Evolutionary conservation across 1,284 basidiomycete species (phyloP), one percentile per base, ranked within the genome.

Genomic region (Ustilago xerochloae): DNA sequence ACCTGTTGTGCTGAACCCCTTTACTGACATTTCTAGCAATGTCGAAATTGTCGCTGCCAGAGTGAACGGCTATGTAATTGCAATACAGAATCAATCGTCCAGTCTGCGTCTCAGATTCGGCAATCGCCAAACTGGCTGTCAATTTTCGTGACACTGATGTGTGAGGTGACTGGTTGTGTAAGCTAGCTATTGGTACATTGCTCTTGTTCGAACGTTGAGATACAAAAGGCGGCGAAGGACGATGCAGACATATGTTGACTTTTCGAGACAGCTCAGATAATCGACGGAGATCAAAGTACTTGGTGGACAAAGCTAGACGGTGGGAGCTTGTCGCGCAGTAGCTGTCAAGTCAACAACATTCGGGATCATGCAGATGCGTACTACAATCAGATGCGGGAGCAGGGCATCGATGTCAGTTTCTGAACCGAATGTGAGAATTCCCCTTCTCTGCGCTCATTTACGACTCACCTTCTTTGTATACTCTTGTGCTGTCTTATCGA

Each of bases 401-500:
- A 29, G 1, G 8, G 8, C n/a, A 39, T 6, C 22, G 38, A 30
- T 15, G 26, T 29, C 22, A 39, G 26, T 7, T 2, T 29, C 3
- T 26, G 38, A 18, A 9, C 13, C 35, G 6, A n/a, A 3, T 30
- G 29, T 13, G 22, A 33, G 41, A 43, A 20, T 9, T n/a, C n/a
- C n/a, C n/a, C 36, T 13, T 26, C 16, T 1, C 22, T 5, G 33
- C 16, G 18, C n/a, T 35, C 6, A 2, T 28, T 20, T 6, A 18
- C 8, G 15, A 36, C 67, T 50, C 49, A 70, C 72, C 70, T 78
- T 79, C 38, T 69, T 68, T 9, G 80, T 80, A 50, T 77, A 76
- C 48, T 82, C 80, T 22, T 56, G 57, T 6, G 81, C 81, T 13
- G 63, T 70, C 59, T 80, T 78, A 54, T 77, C 61, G 55, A 80